Evolutionary conservation across 345 rosid species (phyloP).

Genomic region (sweet orange (Citrus sinensis)): DNA sequence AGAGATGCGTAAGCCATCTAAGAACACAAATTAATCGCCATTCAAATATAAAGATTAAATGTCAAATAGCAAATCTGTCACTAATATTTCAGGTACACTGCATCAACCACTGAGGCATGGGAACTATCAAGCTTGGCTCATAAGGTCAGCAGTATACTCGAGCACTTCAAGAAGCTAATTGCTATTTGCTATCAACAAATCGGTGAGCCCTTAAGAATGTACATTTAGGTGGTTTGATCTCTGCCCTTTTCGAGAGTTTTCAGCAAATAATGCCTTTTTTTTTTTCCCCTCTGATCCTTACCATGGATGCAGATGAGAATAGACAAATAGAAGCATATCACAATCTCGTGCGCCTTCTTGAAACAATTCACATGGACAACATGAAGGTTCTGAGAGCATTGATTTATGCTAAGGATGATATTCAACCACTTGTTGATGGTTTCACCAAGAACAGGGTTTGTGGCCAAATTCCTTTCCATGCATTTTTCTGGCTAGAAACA

Average conservation of each 20-base stretch:
- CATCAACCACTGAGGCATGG: slow-evolving; percentile 44
- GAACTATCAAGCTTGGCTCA: slow-evolving; percentile 47
- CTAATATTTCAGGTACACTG: slow-evolving; percentile 21
- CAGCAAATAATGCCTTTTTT: background rate
- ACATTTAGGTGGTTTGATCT: background rate
- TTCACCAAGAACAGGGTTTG: slow-evolving; percentile 26
- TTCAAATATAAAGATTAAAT: background rate
- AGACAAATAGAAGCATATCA: slow-evolving; percentile 37
- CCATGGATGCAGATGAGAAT: slow-evolving; percentile 37
- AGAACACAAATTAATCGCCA: background rate
- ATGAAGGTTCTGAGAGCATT: slow-evolving; percentile 36
- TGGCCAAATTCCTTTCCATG: background rate
- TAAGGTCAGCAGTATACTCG: slow-evolving; percentile 37
- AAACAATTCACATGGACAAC: slow-evolving; percentile 36
- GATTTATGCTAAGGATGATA: slow-evolving; percentile 40
- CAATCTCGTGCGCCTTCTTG: slow-evolving; percentile 32
- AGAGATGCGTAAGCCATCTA: slow-evolving; percentile 37
- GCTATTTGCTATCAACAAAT: slow-evolving; percentile 32
- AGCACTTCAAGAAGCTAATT: slow-evolving; percentile 42
- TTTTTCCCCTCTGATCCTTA: background rate
- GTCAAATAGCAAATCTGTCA: background rate
- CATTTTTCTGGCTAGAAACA: background rate
- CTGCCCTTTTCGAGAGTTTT: background rate
- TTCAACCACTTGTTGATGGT: slow-evolving; percentile 34
- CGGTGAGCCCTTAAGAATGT: slow-evolving; percentile 20